Percentiles rank a stretch among this genome's conserved stretches.
Conservation (phyloP, 192 early-diverging fungal species). For the Cladochytrium replicatum region DNA sequence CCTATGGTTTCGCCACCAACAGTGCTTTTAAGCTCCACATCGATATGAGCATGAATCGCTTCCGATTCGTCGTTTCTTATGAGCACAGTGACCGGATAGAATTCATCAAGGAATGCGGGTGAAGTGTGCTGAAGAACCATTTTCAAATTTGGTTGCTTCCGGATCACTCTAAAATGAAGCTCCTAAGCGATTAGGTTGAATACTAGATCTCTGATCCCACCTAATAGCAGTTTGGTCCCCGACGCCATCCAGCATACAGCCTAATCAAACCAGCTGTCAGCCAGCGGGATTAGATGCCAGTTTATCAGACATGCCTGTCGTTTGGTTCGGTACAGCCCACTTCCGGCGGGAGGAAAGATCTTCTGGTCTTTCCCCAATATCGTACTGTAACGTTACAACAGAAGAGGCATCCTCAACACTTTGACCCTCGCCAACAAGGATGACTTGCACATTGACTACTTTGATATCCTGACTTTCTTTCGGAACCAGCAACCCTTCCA, state of each 20-base stretch:
- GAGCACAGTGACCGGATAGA: slow-evolving; percentile 48
- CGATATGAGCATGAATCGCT: slow-evolving; percentile 44
- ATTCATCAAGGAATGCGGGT: slow-evolving; percentile 61
- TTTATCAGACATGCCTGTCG: no score
- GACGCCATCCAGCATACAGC: slow-evolving; percentile 41
- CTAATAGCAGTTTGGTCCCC: slow-evolving; percentile 39
- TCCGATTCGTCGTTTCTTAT: slow-evolving; percentile 53
- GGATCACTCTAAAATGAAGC: slow-evolving; percentile 32
- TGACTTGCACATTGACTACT: slow-evolving; percentile 28
- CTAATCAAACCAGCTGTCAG: no score
- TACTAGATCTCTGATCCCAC: no score
- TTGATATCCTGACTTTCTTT: slow-evolving; percentile 45
- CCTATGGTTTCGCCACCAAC: slow-evolving; percentile 30
- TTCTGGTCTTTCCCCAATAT: slow-evolving; percentile 22
- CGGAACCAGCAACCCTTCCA: slow-evolving; percentile 48
- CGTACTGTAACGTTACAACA: slow-evolving; percentile 13
- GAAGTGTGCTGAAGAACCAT: slow-evolving; percentile 41
- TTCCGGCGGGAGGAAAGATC: slow-evolving; percentile 16
- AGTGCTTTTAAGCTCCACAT: slow-evolving; percentile 47
- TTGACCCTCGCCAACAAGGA: no score
- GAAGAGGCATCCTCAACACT: slow-evolving; percentile 4
- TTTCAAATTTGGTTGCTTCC: slow-evolving; percentile 51
- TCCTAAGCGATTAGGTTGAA: neutral
- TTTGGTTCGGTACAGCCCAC: slow-evolving; percentile 24
- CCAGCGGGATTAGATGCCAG: no score